A percentile compares a stretch with the other conserved stretches of the same genome.
Conservation (phyloP, 75 land plant species). For the Chamaecyparis obtusa region DNA sequence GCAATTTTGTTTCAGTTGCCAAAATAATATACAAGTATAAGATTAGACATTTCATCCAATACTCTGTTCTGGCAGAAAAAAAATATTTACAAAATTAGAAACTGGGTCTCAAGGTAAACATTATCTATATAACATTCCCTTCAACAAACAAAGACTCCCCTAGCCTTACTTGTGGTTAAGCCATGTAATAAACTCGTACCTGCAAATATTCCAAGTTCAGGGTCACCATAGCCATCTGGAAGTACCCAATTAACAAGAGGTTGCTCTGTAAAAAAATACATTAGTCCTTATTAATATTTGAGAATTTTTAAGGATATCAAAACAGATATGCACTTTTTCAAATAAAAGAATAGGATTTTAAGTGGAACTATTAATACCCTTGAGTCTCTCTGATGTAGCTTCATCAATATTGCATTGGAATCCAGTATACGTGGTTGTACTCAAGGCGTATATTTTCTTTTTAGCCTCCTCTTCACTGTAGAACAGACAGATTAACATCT, state of each 20-base stretch:
- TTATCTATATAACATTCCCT: not conserved
- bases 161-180: not conserved
- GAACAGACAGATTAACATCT: not conserved
- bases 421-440: slow-evolving; percentile 64
- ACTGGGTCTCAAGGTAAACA: not conserved
- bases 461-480: slow-evolving; percentile 67
- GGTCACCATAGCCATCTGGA: slow-evolving; percentile 17
- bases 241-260: slow-evolving; percentile 17
- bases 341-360: not conserved
- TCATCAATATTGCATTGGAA: slow-evolving; percentile 59
- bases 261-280: not conserved
- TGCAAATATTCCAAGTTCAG: slow-evolving; percentile 15
- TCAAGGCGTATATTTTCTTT: slow-evolving; percentile 60
- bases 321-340: not conserved
- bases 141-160: not conserved
- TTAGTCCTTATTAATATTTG: not conserved
- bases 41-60: not conserved
- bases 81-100: not conserved
- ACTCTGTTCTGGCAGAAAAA: not conserved
- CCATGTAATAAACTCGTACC: not conserved
- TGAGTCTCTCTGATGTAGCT: slow-evolving; percentile 41
- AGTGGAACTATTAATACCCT: not conserved
- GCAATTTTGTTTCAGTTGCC: not conserved
- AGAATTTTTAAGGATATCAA: not conserved
- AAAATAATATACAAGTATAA: not conserved